A percentile compares a stretch with the other conserved stretches of the same genome.
These are phyloP conservation scores for Aphanomyces invadans DNA, from an alignment of 352 stramenopile species.

Conservation along the genomic window DNA sequence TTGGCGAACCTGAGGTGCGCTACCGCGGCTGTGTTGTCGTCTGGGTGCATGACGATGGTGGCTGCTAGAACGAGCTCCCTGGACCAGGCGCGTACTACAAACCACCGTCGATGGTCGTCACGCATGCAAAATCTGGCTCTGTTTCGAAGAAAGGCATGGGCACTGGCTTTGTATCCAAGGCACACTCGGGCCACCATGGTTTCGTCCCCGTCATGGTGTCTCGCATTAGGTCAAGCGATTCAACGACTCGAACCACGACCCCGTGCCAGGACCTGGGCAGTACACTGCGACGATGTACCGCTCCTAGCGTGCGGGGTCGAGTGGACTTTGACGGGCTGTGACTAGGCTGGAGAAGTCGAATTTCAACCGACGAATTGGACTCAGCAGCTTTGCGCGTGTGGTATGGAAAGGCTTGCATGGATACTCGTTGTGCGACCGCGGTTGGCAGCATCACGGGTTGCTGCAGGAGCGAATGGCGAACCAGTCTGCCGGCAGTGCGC, in stretches of 20 bases:
- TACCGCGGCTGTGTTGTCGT: neutral
- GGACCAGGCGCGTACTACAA: slow-evolving; percentile 68
- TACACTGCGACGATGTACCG: slow-evolving; percentile 53
- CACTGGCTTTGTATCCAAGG: slow-evolving; percentile 69
- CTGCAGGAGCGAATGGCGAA: slow-evolving; percentile 17
- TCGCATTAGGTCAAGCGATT: slow-evolving; percentile 46
- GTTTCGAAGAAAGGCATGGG: slow-evolving; percentile 68
- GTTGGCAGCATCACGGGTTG: neutral
- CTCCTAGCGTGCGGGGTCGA: neutral
- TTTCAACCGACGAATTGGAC: slow-evolving; percentile 58
- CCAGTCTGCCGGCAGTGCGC: neutral
- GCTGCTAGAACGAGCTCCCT: slow-evolving; percentile 53
- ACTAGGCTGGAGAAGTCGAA: slow-evolving; percentile 36
- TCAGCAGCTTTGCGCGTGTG: slow-evolving; percentile 54
- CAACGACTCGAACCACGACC: slow-evolving; percentile 37
- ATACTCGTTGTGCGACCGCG: no score
- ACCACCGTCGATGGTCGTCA: slow-evolving; percentile 48
- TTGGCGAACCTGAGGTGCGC: slow-evolving; percentile 43
- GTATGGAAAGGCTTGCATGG: no score
- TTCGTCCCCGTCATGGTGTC: neutral
- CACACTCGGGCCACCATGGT: neutral
- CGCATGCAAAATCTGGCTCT: slow-evolving; percentile 50
- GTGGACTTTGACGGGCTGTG: neutral
- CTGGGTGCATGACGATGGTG: neutral
- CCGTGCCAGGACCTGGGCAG: slow-evolving; percentile 52